Percentiles rank a stretch among this genome's conserved stretches.
Evolutionary conservation across 2,329 filamentous ascomycete species (phyloP).

Genomic region (Phaeosphaeriaceae sp.): DNA sequence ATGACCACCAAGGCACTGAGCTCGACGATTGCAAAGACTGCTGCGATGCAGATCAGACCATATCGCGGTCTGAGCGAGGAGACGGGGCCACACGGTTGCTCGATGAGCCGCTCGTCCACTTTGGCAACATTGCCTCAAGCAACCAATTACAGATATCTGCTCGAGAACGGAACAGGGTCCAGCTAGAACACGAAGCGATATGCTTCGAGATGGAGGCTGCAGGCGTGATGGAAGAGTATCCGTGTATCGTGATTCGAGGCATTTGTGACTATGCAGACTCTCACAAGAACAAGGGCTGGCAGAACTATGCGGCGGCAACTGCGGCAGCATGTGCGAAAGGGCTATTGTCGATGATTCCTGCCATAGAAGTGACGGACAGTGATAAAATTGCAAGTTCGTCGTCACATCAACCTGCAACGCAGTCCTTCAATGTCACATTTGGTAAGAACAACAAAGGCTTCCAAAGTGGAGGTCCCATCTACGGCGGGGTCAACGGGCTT

Average conservation of each 20-base stretch:
- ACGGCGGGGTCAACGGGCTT: too few relatives aligned
- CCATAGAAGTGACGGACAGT: too few relatives aligned
- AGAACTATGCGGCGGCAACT: slow-evolving; percentile 22
- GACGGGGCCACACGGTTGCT: slow-evolving; percentile 9
- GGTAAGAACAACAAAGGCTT: too few relatives aligned
- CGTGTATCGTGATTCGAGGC: slow-evolving; percentile 24
- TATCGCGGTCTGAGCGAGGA: slow-evolving; percentile 12
- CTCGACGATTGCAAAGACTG: slow-evolving; percentile 12
- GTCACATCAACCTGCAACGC: too few relatives aligned
- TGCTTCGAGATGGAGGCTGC: slow-evolving; percentile 34
- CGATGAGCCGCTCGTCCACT: slow-evolving; percentile 22
- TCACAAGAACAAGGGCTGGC: slow-evolving; percentile 27
- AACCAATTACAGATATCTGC: slow-evolving; percentile 26
- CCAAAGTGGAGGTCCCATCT: too few relatives aligned
- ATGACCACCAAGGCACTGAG: slow-evolving; percentile 10
- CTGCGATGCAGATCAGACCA: slow-evolving; percentile 9
- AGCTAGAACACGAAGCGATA: slow-evolving; percentile 18
- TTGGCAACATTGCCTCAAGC: slow-evolving; percentile 26
- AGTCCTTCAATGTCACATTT: too few relatives aligned
- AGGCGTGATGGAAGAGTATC: slow-evolving; percentile 18
- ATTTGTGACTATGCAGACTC: slow-evolving; percentile 32
- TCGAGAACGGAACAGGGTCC: slow-evolving; percentile 13
- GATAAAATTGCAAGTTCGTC: too few relatives aligned
- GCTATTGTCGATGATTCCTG: too few relatives aligned
- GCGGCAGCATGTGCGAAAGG: slow-evolving; percentile 23